A percentile compares a stretch with the other conserved stretches of the same genome.
Evolutionary conservation across 164 flowering plant genomes (phyloP).

Genomic region (Chimonanthus salicifolius): DNA sequence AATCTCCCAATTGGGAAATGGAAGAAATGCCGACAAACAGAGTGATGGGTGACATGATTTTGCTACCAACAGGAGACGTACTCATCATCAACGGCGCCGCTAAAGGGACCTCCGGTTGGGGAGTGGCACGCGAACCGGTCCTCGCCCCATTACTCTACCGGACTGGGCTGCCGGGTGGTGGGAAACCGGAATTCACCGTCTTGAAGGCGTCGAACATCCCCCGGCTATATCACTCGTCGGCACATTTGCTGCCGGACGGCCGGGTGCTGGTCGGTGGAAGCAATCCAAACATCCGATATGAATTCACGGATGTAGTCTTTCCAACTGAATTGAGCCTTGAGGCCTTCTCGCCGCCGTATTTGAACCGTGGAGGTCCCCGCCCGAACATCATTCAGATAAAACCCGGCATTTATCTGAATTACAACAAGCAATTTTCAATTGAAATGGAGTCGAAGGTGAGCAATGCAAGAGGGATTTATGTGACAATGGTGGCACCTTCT

Average conservation of each 20-base stretch:
- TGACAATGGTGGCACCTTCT: conserved; percentile 64
- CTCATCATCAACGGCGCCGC: conserved; percentile 47
- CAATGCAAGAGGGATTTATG: conserved; percentile 4
- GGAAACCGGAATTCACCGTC: conserved; percentile 17
- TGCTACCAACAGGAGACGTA: conserved; percentile 46
- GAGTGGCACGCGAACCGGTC: conserved; percentile 28
- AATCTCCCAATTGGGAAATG: conserved; percentile 33
- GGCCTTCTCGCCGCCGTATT: conserved; percentile 34
- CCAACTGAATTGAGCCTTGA: conserved; percentile 39
- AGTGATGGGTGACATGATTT: conserved; percentile 47
- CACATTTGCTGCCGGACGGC: conserved; percentile 27
- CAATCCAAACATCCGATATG: conserved; percentile 27
- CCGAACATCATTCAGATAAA: conserved; percentile 12
- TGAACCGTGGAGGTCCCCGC: conserved; percentile 3
- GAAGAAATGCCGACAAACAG: conserved; percentile 49
- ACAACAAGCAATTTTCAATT: conserved; percentile 15
- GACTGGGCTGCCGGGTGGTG: neutral
- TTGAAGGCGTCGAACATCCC: conserved; percentile 25
- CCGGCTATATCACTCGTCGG: conserved; percentile 42
- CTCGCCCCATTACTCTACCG: conserved; percentile 39
- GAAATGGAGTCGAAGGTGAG: conserved; percentile 2
- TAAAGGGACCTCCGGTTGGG: conserved; percentile 50
- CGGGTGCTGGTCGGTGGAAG: conserved; percentile 36
- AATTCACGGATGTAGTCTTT: conserved; percentile 19
- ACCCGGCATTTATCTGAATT: conserved; percentile 10